Percentiles rank a stretch among this genome's conserved stretches.
Evolutionary conservation across 75 land plant species (phyloP).

Genomic region (Cupressus sempervirens): DNA sequence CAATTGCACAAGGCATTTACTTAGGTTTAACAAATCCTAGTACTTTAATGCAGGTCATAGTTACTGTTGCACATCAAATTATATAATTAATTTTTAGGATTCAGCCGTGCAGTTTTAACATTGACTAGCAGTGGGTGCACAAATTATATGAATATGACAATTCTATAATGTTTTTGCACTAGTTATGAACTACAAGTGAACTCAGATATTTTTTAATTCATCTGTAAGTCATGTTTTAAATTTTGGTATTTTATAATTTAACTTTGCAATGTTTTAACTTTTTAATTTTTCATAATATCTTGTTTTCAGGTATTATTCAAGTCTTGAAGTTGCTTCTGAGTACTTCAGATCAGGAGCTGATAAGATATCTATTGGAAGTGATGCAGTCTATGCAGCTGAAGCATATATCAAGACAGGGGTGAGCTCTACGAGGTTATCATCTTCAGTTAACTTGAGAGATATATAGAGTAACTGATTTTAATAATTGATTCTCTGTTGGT

Average conservation of each 20-base stretch:
- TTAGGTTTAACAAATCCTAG: too few species aligned
- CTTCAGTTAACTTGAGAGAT: neutral
- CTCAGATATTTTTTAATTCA: too few species aligned
- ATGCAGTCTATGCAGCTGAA: constrained; percentile 99
- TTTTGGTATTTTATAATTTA: neutral
- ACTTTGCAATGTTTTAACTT: neutral
- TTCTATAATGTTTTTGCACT: neutral
- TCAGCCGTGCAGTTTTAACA: too few species aligned
- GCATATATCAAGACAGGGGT: constrained; percentile 77
- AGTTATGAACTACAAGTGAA: neutral
- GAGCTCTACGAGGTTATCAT: constrained; percentile 7
- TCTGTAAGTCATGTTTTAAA: neutral
- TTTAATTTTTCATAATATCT: neutral
- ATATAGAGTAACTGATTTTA: neutral
- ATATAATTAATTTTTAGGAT: too few species aligned
- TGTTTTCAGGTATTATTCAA: constrained; percentile 80
- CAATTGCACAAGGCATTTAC: neutral
- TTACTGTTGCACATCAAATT: too few species aligned
- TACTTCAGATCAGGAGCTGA: constrained; percentile 99
- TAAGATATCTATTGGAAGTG: constrained; percentile 98
- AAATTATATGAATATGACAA: neutral
- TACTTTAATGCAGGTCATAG: too few species aligned
- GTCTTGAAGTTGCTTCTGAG: constrained; percentile 98
- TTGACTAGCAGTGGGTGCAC: too few species aligned
- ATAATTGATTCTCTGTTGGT: neutral